Evolutionary conservation across 306 rosid genomes (phyloP).

Genomic region (Herpetospermum pedunculosum): DNA sequence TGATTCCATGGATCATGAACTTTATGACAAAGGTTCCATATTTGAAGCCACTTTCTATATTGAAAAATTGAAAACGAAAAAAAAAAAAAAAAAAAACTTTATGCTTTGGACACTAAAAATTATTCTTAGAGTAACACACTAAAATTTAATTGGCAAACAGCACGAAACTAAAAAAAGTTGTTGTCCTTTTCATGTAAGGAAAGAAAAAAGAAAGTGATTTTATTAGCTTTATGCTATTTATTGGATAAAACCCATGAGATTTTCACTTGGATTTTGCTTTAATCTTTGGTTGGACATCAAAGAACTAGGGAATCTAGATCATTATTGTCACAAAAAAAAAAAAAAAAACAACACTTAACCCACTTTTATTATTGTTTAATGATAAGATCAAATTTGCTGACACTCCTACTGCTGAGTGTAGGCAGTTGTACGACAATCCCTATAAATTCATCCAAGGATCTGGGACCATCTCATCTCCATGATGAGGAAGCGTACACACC

Average conservation of each 20-base stretch:
- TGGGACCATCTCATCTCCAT: no score
- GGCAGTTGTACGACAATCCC: no score
- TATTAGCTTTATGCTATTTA: constrained; percentile 18
- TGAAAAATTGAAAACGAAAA: not conserved
- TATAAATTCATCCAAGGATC: no score
- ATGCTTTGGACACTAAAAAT: not conserved
- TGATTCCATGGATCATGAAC: not conserved
- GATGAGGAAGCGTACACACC: no score
- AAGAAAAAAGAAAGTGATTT: constrained; percentile 12
- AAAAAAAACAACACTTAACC: no score
- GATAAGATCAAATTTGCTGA: not conserved
- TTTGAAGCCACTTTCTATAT: not conserved
- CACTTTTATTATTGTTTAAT: not conserved
- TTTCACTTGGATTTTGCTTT: not conserved
- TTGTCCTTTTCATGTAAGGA: constrained; percentile 20
- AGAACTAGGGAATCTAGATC: constrained; percentile 19
- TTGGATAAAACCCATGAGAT: constrained; percentile 23
- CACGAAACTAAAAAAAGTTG: constrained; percentile 20
- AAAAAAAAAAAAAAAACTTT: not conserved
- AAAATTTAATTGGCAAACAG: constrained; percentile 9
- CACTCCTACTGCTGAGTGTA: no score
- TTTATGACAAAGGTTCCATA: not conserved
- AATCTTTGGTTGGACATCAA: constrained; percentile 22
- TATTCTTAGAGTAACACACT: not conserved
- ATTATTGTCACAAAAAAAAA: constrained; percentile 11